Conservation (phyloP, 805 yeast species). For the Candida jianshihensis region DNA sequence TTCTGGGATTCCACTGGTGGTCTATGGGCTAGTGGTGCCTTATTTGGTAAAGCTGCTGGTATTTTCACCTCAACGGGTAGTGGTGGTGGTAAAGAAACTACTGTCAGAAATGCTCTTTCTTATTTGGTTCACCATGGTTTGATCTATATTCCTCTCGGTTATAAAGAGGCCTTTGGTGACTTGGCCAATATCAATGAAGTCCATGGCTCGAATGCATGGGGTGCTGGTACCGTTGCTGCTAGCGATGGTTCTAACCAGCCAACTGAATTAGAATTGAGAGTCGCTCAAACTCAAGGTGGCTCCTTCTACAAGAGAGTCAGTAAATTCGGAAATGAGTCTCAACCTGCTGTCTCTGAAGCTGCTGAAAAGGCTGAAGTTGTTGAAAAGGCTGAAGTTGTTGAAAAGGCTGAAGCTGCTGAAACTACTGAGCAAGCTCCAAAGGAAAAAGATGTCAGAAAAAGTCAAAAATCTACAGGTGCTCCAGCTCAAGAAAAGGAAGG, state of each 20-base stretch:
- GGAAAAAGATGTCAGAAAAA: constrained; percentile 3
- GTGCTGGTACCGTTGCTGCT: constrained; percentile 75
- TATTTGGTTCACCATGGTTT: constrained; percentile 70
- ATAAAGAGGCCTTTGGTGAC: constrained; percentile 46
- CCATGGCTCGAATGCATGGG: constrained; percentile 84
- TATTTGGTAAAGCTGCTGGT: constrained; percentile 69
- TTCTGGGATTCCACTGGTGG: constrained; percentile 77
- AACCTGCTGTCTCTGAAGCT: not conserved
- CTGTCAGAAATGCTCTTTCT: constrained; percentile 50
- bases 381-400: constrained; percentile 1
- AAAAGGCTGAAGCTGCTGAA: not conserved
- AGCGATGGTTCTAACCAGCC: constrained; percentile 71
- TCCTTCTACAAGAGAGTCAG: constrained; percentile 43
- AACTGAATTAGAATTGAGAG: constrained; percentile 50
- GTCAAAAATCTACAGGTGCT: constrained; percentile 6
- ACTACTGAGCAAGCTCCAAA: constrained; percentile 5
- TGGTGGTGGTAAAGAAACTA: constrained; percentile 75
- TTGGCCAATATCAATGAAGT: constrained; percentile 52
- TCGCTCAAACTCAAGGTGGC: constrained; percentile 63
- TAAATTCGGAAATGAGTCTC: constrained; percentile 20
- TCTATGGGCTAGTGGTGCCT: constrained; percentile 63
- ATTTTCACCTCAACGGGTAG: constrained; percentile 65
- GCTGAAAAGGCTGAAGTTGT: not conserved
- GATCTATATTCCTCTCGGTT: constrained; percentile 72
- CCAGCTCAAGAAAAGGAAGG: constrained; percentile 1